Evolutionary conservation across 768 basidiomycete genomes (phyloP).

Genomic region (Serendipita sp.): DNA sequence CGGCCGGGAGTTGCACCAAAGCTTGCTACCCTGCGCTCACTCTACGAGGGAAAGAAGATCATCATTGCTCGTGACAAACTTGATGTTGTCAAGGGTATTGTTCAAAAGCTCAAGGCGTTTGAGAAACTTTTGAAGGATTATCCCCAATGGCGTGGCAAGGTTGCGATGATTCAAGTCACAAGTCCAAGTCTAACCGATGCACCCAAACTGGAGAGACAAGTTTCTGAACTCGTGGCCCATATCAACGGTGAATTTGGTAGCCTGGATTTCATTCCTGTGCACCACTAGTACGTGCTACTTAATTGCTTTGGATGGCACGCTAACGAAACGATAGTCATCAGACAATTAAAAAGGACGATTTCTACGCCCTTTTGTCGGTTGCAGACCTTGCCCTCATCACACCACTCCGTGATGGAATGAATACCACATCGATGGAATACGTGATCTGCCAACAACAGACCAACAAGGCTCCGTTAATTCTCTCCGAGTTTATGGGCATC

Average conservation of each 20-base stretch:
- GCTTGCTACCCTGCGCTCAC: conserved; percentile 57
- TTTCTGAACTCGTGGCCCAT: conserved; percentile 84
- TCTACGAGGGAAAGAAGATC: conserved; percentile 96
- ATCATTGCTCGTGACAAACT: conserved; percentile 95
- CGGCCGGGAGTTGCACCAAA: conserved; percentile 81
- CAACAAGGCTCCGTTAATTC: conserved; percentile 68
- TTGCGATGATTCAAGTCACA: conserved; percentile 62
- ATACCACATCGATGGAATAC: conserved; percentile 97
- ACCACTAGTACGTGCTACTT: conserved; percentile 71
- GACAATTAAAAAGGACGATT: conserved; percentile 92
- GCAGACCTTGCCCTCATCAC: conserved; percentile 94
- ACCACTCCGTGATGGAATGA: conserved; percentile 94
- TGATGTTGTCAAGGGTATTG: conserved; percentile 93
- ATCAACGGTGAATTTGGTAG: conserved; percentile 94
- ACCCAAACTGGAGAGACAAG: conserved; percentile 81
- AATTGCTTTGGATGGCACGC: neutral
- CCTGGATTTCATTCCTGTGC: conserved; percentile 89
- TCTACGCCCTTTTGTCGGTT: conserved; percentile 83
- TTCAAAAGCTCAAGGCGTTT: conserved; percentile 96
- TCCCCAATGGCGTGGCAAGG: conserved; percentile 86
- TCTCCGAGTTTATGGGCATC: conserved; percentile 98
- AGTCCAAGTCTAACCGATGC: conserved; percentile 84
- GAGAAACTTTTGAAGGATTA: conserved; percentile 86
- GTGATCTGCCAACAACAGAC: conserved; percentile 83
- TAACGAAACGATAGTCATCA: conserved; percentile 51